Evolutionary conservation across 805 yeast genomes (phyloP).

Genomic region (Aciculoconidium aculeatum): DNA sequence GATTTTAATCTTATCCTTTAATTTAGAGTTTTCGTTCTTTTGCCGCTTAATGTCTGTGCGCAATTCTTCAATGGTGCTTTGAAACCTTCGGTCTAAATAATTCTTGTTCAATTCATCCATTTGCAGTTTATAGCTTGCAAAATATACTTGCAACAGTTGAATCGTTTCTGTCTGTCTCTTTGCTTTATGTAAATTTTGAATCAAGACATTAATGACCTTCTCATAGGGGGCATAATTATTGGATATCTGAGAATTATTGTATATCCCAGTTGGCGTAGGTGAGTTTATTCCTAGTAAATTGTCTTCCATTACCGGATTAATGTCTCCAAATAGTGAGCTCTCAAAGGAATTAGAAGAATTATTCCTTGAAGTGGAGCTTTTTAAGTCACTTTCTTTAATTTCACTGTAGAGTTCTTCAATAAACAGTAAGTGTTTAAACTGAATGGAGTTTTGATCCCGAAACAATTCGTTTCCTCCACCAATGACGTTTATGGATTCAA

Average conservation of each 20-base stretch:
- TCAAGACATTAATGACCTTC: slow-evolving; percentile 47
- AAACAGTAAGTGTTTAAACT: slow-evolving; percentile 30
- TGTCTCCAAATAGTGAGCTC: slow-evolving; percentile 59
- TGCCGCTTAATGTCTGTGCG: slow-evolving; percentile 14
- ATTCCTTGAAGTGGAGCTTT: slow-evolving; percentile 7
- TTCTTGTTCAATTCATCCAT: slow-evolving; percentile 20
- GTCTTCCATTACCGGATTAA: slow-evolving; percentile 45
- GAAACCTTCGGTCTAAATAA: slow-evolving; percentile 17
- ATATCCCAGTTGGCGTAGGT: slow-evolving; percentile 48
- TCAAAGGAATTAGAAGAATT: slow-evolving; percentile 42
- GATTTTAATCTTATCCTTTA: slow-evolving; percentile 11
- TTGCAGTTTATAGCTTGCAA: slow-evolving; percentile 41
- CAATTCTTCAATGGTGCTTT: slow-evolving; percentile 8
- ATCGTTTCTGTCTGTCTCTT: slow-evolving; percentile 55
- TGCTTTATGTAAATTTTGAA: slow-evolving; percentile 50
- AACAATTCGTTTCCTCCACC: slow-evolving; percentile 18
- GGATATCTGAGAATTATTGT: slow-evolving; percentile 54
- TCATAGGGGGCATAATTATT: slow-evolving; percentile 53
- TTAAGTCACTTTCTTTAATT: slow-evolving; percentile 4
- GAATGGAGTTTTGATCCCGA: slow-evolving; percentile 13
- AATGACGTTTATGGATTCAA: slow-evolving; percentile 65
- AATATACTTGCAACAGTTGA: slow-evolving; percentile 47
- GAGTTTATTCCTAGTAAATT: slow-evolving; percentile 43
- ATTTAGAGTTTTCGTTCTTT: slow-evolving; percentile 9
- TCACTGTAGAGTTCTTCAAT: slow-evolving; percentile 26